Evolutionary conservation across 108 stramenopile genomes (phyloP).

Genomic region (Pseudonitzschia delicatissima): DNA sequence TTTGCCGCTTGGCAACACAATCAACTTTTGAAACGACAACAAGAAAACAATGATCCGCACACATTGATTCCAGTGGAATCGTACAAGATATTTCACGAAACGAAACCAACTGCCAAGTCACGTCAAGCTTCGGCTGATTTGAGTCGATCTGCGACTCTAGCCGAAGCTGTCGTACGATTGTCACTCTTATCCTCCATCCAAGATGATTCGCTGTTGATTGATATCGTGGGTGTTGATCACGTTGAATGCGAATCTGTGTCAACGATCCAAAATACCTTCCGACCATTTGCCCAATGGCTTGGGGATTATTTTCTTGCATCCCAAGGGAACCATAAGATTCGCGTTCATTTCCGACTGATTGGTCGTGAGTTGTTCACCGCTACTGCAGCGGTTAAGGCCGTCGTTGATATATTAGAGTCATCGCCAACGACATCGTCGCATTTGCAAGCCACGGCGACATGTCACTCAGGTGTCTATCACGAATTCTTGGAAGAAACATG

Average conservation of each 20-base stretch:
- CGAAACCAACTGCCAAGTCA: slow-evolving; percentile 43
- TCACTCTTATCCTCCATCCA: slow-evolving; percentile 25
- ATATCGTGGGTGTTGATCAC: slow-evolving; percentile 75
- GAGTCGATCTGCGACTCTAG: slow-evolving; percentile 70
- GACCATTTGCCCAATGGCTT: slow-evolving; percentile 73
- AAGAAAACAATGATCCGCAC: slow-evolving; percentile 6
- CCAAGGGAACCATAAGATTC: slow-evolving; percentile 8
- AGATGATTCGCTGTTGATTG: slow-evolving; percentile 39
- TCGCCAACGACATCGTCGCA: slow-evolving; percentile 3
- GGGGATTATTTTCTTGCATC: neutral
- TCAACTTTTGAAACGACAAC: neutral
- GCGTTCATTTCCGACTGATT: slow-evolving; percentile 53
- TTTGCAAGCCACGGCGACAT: slow-evolving; percentile 50
- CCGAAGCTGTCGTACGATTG: slow-evolving; percentile 64
- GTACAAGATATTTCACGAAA: slow-evolving; percentile 23
- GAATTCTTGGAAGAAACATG: slow-evolving; percentile 35
- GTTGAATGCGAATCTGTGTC: slow-evolving; percentile 71
- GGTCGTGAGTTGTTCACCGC: slow-evolving; percentile 59
- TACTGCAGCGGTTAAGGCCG: neutral
- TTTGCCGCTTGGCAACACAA: slow-evolving; percentile 22
- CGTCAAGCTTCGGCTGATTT: slow-evolving; percentile 58
- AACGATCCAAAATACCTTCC: slow-evolving; percentile 48
- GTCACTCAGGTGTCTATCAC: slow-evolving; percentile 66
- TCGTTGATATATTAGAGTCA: slow-evolving; percentile 6
- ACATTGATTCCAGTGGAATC: slow-evolving; percentile 25